Conservation (phyloP, 2,329 filamentous ascomycete species). For the Sporothrix humicola region DNA sequence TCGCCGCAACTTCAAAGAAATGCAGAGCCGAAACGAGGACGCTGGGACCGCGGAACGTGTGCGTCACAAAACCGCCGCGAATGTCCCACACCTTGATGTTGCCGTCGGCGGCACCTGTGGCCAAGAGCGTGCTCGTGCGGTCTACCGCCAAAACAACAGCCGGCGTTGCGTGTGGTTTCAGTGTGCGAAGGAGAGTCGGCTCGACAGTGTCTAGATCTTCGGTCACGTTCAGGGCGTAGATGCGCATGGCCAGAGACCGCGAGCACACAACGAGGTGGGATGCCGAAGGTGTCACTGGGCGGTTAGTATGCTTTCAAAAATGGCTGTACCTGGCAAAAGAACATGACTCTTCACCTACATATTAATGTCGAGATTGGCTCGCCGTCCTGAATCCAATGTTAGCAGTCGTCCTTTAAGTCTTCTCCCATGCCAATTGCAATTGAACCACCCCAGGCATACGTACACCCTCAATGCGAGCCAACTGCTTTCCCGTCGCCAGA, state of each 20-base stretch:
- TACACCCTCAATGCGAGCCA: constrained; percentile 88
- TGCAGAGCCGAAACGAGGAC: constrained; percentile 88
- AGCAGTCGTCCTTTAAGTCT: constrained; percentile 33
- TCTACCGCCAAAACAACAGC: constrained; percentile 87
- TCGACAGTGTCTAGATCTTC: constrained; percentile 64
- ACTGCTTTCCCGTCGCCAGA: constrained; percentile 78
- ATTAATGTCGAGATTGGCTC: constrained; percentile 77
- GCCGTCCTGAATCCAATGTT: constrained; percentile 64
- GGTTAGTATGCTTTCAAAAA: not conserved
- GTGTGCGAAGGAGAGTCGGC: constrained; percentile 72
- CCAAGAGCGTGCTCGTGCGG: constrained; percentile 83
- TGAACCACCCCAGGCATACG: constrained; percentile 38
- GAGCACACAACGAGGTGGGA: constrained; percentile 92
- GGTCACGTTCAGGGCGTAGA: constrained; percentile 73
- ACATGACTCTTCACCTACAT: constrained; percentile 27
- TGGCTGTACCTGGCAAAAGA: not conserved
- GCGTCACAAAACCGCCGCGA: constrained; percentile 84
- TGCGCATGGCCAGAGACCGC: constrained; percentile 92
- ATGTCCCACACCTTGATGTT: constrained; percentile 98
- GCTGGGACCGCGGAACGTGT: constrained; percentile 92
- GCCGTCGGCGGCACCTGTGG: constrained; percentile 91
- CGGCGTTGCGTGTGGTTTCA: constrained; percentile 90
- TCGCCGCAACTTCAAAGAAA: constrained; percentile 81
- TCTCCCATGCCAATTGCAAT: not conserved
- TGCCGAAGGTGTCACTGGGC: constrained; percentile 79